These are phyloP conservation scores for Sphaerulina musiva DNA, from an alignment of 2,329 filamentous ascomycete species.

Conservation along the genomic window DNA sequence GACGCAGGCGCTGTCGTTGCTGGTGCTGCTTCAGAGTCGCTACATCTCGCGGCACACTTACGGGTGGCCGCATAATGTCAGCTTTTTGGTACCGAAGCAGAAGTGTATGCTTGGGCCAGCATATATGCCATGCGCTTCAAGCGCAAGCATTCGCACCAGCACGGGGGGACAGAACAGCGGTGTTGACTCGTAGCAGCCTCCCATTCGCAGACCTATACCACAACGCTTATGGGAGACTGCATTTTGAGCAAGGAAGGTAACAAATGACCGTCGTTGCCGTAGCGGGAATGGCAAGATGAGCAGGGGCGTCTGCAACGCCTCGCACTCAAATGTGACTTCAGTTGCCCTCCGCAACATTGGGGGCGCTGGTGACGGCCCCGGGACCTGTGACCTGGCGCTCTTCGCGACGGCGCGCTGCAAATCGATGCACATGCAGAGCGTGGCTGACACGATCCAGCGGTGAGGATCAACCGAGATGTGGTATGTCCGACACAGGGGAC, in stretches of 20 bases:
- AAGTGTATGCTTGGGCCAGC: background rate
- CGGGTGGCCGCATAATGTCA: background rate
- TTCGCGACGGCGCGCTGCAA: background rate
- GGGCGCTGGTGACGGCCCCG: background rate
- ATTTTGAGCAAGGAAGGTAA: slow-evolving; percentile 1
- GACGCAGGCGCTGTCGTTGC: too few species aligned
- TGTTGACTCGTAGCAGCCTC: background rate
- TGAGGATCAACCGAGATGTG: background rate
- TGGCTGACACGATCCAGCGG: background rate
- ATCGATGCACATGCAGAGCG: background rate
- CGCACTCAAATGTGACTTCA: background rate
- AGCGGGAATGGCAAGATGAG: background rate
- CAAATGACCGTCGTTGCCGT: slow-evolving; percentile 1
- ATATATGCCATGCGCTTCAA: background rate
- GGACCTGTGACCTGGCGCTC: background rate
- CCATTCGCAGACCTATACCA: background rate
- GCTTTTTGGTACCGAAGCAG: background rate
- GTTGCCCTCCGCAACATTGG: too few species aligned
- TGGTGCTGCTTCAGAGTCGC: background rate
- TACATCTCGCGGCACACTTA: background rate
- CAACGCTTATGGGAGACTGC: background rate
- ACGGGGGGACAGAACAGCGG: background rate
- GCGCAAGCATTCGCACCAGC: background rate
- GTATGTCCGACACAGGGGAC: background rate
- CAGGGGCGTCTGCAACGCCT: background rate